Evolutionary conservation across 75 land plant genomes (phyloP), one percentile per base, ranked within the genome.

Genomic region (Pinus taeda): DNA sequence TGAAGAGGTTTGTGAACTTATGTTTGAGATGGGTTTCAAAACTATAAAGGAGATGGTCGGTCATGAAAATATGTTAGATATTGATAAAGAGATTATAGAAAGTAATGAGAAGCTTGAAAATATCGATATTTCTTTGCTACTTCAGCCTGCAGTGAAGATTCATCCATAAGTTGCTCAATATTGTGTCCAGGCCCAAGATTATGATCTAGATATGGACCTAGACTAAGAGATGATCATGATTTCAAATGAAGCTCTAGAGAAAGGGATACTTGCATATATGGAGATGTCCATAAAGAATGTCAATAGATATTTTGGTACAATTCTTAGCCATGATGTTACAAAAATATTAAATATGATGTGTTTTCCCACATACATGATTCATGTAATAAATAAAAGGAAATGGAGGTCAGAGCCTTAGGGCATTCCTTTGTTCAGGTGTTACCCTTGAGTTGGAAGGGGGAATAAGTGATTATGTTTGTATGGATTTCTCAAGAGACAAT

Each of bases 281-380:
- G 99, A 97, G 74, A 85, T 78, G 72, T 86, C 88, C 9, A 83
- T 97, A 26, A 81, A 79, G 58, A 97, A 97, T 85, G 88, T 89
- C 21, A 97, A 97, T 62, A 85, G 26, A 26, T 26, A 26, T 15
- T 95, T 95, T 80, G 99, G 99, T 21, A 97, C 99, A 36, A 97
- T 97, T 95, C 90, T 97, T 39, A 94, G 98, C 75, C 98, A 95
- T 82, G 99, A 97, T 78, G 99, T 97, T 15, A 95, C 95, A 8
- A 97, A 97, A 80, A 89, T 90, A 3, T 97, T 89, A 75, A 81
- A 88, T 73, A 49, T 84, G 84, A 76, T 58, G 2, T 98, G 99
- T 57, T 91, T 97, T 59, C 93, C 95, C 18, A 14, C 84, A 12
- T 95, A 91, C 72, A 91, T 94, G 12, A 91, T 97, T 67, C 94